Percentiles rank a stretch among this genome's conserved stretches.
Evolutionary conservation across 1,139 yeast species (phyloP).

Genomic region (Wickerhamiella pararugosa): DNA sequence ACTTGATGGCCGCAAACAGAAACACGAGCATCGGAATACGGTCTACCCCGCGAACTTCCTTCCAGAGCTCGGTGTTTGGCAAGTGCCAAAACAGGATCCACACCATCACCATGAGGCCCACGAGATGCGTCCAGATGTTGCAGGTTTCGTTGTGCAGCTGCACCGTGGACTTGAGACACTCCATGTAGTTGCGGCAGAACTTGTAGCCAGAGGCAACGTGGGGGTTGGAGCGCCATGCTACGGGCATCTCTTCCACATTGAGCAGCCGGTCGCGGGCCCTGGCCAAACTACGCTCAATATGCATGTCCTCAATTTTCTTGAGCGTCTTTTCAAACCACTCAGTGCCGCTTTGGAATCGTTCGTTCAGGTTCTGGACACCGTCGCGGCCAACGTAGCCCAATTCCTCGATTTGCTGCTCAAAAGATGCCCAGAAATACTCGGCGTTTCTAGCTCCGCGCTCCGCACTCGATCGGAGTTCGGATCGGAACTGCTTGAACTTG

Average conservation of each 20-base stretch:
- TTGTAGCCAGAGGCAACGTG: constrained; percentile 75
- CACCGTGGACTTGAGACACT: constrained; percentile 43
- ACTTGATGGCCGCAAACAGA: constrained; percentile 56
- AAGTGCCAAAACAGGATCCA: constrained; percentile 45
- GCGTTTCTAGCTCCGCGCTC: constrained; percentile 15
- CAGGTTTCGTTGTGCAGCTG: constrained; percentile 75
- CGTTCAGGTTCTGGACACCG: constrained; percentile 1
- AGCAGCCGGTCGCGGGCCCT: constrained; percentile 43
- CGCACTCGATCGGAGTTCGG: constrained; percentile 22
- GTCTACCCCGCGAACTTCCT: constrained; percentile 33
- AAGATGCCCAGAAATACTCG: constrained; percentile 19
- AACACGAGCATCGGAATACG: constrained; percentile 46
- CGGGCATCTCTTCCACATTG: constrained; percentile 78
- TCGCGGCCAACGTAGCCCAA: constrained; percentile 5
- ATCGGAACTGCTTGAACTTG: constrained; percentile 16
- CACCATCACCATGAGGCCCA: constrained; percentile 47
- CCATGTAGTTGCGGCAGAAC: constrained; percentile 50
- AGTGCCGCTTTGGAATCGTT: constrained; percentile 17
- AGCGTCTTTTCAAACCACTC: constrained; percentile 23
- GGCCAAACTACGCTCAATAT: constrained; percentile 24
- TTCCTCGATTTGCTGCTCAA: constrained; percentile 18
- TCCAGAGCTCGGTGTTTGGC: constrained; percentile 35
- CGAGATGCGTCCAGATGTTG: constrained; percentile 85
- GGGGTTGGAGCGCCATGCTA: constrained; percentile 87
- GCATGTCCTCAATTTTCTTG: constrained; percentile 21